These are phyloP conservation scores for Keithomyces neogunnii DNA, from an alignment of 2,329 filamentous ascomycete genomes.

Conservation along the genomic window DNA sequence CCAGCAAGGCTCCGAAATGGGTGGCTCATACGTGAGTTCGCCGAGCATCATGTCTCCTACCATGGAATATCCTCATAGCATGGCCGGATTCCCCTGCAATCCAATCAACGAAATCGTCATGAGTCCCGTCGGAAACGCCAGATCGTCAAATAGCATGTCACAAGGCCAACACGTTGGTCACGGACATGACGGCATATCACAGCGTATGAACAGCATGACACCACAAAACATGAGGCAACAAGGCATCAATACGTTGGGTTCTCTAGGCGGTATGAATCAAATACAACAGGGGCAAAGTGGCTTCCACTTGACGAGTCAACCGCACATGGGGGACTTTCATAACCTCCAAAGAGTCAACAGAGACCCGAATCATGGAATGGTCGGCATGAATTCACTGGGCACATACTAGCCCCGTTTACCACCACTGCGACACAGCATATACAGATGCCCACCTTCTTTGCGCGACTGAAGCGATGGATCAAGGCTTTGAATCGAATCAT, in stretches of 20 bases:
- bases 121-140: slow-evolving; percentile 32
- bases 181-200: slow-evolving; percentile 16
- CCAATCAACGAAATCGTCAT: slow-evolving; percentile 47
- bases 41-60: slow-evolving; percentile 45
- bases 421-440: slow-evolving; percentile 16
- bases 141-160: slow-evolving; percentile 15
- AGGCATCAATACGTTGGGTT: slow-evolving; percentile 21
- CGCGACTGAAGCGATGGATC: background rate
- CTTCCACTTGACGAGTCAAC: slow-evolving; percentile 22
- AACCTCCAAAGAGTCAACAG: slow-evolving; percentile 36
- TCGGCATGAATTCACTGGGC: slow-evolving; percentile 19
- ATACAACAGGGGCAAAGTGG: slow-evolving; percentile 21
- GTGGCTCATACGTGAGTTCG: slow-evolving; percentile 43
- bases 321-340: slow-evolving; percentile 35
- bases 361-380: slow-evolving; percentile 20
- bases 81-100: slow-evolving; percentile 34
- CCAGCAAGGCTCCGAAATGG: slow-evolving; percentile 27
- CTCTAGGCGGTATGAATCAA: slow-evolving; percentile 18
- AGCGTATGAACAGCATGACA: slow-evolving; percentile 17
- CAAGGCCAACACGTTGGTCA: slow-evolving; percentile 18
- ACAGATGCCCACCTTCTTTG: slow-evolving; percentile 11
- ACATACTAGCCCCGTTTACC: background rate
- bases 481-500: background rate
- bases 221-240: slow-evolving; percentile 17
- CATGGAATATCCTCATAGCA: slow-evolving; percentile 37